phyloP scores from a whole-genome alignment of 106 monocot genomes.

The Xerophyta viscosa region DNA sequence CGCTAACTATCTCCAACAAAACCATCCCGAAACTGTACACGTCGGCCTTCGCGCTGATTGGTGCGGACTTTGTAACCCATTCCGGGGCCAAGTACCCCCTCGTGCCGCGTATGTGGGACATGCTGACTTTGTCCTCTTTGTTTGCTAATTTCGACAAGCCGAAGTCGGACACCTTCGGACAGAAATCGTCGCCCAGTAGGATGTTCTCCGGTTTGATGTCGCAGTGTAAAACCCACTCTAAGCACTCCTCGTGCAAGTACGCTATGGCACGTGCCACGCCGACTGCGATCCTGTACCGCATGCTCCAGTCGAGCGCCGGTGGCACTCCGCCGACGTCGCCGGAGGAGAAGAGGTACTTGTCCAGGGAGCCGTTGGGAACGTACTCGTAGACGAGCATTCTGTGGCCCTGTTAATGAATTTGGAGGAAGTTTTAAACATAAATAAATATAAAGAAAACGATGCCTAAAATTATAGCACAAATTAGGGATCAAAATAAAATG shows the following conservation, averaged over 20 bases:
- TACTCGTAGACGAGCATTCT: slow-evolving; percentile 82
- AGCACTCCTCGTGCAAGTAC: slow-evolving; percentile 82
- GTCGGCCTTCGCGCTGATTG: slow-evolving; percentile 83
- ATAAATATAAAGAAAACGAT: too few species aligned
- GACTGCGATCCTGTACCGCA: slow-evolving; percentile 65
- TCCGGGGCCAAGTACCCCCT: slow-evolving; percentile 89
- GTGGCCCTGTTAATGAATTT: too few species aligned
- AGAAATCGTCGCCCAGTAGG: slow-evolving; percentile 70
- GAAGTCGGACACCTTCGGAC: slow-evolving; percentile 85
- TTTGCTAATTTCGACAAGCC: slow-evolving; percentile 64
- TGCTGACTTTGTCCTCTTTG: slow-evolving; percentile 60
- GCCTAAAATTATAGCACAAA: too few species aligned
- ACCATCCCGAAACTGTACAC: slow-evolving; percentile 87
- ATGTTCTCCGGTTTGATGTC: slow-evolving; percentile 95
- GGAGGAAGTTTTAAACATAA: too few species aligned
- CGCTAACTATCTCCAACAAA: slow-evolving; percentile 69
- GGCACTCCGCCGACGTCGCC: neutral
- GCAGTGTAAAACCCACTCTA: slow-evolving; percentile 86
- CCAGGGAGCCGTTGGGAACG: slow-evolving; percentile 70
- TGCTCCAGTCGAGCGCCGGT: slow-evolving; percentile 47
- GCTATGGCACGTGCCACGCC: slow-evolving; percentile 81
- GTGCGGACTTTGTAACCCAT: slow-evolving; percentile 51
- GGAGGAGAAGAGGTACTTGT: slow-evolving; percentile 48
- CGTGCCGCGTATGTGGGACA: slow-evolving; percentile 62
- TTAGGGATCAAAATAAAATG: too few species aligned